Percentiles rank a stretch among this genome's conserved stretches.
Conservation (phyloP, 768 basidiomycete genomes). For the Pleurotus giganteus region DNA sequence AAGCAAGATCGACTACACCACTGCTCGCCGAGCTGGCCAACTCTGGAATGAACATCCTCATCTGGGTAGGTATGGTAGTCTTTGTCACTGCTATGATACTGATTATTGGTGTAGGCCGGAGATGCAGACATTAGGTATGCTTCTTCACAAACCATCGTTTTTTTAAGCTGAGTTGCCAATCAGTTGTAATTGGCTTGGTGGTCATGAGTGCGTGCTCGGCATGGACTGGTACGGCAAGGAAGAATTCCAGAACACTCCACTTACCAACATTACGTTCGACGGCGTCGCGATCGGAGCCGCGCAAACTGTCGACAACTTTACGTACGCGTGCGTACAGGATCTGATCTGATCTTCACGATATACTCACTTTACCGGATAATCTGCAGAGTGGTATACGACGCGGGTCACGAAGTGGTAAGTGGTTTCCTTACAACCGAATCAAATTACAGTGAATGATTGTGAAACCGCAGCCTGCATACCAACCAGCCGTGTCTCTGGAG, state of each 20-base stretch:
- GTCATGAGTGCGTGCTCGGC: constrained; percentile 36
- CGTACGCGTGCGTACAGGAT: constrained; percentile 58
- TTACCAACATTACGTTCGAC: constrained; percentile 55
- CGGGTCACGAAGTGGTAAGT: constrained; percentile 66
- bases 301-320: constrained; percentile 64
- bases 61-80: constrained; percentile 44
- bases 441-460: not conserved
- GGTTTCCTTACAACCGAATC: not conserved
- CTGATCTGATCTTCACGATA: not conserved
- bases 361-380: not conserved
- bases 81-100: not conserved
- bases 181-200: constrained; percentile 50
- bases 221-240: constrained; percentile 47
- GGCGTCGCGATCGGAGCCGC: constrained; percentile 53
- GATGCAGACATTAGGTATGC: constrained; percentile 51
- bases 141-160: not conserved
- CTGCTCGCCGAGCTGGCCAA: constrained; percentile 44
- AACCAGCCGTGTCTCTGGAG: constrained; percentile 53
- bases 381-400: constrained; percentile 48
- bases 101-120: constrained; percentile 31
- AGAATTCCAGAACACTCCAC: constrained; percentile 31
- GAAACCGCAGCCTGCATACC: constrained; percentile 52
- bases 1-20: constrained; percentile 40
- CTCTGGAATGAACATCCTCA: constrained; percentile 37
- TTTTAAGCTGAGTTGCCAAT: not conserved